A percentile compares a stretch with the other conserved stretches of the same genome.
Evolutionary conservation across 2,329 filamentous ascomycete genomes (phyloP).

Genomic region (Aspergillus ustus): DNA sequence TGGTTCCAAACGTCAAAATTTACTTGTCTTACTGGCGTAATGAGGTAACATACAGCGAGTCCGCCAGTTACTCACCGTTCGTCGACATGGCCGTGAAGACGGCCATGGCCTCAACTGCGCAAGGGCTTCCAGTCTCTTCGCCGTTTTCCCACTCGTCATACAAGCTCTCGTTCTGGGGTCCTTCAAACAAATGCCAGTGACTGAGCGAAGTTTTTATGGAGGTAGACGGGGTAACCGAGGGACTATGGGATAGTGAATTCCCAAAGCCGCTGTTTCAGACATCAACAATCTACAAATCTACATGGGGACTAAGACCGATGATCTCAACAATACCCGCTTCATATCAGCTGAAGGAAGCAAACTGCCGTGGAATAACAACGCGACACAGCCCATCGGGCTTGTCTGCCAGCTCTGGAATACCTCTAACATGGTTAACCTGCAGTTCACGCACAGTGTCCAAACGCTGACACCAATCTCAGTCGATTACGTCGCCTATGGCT

Average conservation of each 20-base stretch:
- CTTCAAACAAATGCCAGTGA: conserved; percentile 20
- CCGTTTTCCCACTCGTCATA: conserved; percentile 17
- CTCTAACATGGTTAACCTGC: conserved; percentile 15
- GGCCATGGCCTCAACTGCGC: background rate
- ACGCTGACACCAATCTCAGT: conserved; percentile 14
- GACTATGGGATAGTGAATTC: too few relatives aligned
- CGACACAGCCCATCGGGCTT: conserved; percentile 13
- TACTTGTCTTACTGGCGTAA: too few relatives aligned
- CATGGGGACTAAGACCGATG: too few relatives aligned
- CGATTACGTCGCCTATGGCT: conserved; percentile 6
- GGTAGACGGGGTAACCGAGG: conserved; percentile 15
- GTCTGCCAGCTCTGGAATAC: conserved; percentile 23
- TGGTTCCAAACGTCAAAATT: too few relatives aligned
- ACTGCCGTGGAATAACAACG: conserved; percentile 3
- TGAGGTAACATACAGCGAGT: background rate
- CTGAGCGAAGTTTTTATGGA: conserved; percentile 17
- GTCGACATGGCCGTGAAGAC: conserved; percentile 4
- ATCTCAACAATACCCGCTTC: too few relatives aligned
- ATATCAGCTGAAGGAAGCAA: conserved; percentile 9
- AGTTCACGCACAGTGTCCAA: conserved; percentile 10
- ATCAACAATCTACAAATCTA: too few relatives aligned
- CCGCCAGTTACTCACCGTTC: conserved; percentile 7
- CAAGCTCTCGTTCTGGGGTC: conserved; percentile 19
- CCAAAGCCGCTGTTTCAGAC: too few relatives aligned
- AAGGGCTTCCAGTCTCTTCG: conserved; percentile 11